Evolutionary conservation across 805 yeast species (phyloP), one percentile per base, ranked within the genome.

Genomic region (Candida ascalaphidarum): DNA sequence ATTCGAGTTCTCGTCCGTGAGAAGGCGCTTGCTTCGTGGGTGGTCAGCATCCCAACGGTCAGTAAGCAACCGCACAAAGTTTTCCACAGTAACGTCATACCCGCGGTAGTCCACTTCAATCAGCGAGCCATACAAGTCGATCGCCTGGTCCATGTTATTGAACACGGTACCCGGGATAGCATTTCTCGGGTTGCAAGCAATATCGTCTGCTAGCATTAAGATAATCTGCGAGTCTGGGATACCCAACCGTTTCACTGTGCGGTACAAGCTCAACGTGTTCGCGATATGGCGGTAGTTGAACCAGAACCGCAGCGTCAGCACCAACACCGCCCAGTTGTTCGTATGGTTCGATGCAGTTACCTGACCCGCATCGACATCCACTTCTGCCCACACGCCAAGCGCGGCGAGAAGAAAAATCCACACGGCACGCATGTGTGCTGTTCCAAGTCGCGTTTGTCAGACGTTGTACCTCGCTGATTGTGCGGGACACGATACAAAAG

Each of bases 251-350:
- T 89, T 92, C 21, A 92, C 97, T 0, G 97, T 92, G 41, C 98
- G 70, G 61, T 92, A 92, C 73, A 92, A 77, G 48, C 95, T 81
- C 40, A 92, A 63, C 17, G 82, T 95, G 55, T 92, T 92, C 21
- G 98, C 97, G 85, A 89, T 84, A 54, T 92, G 99, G 50, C 98
- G 69, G 50, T 92, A 92, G 55, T 92, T 92, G 68, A 92, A 92
- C 99, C 99, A 92, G 58, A 92, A 92, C 34, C 97, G 64, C 9
- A 96, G 86, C 1, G 99, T 89, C 2, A 95, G 85, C 21, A 92
- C 96, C 25, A 92, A 60, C 4, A 92, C 97, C 0, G 98, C 89
- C 79, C 78, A 73, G 48, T 73, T 74, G 46, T 73, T 74, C 18
- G 77, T 73, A 42, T 86, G 73, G 58, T 80, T 43, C 23, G 73